Conservation (phyloP, 768 basidiomycete species). For the Auricularia sp. region DNA sequence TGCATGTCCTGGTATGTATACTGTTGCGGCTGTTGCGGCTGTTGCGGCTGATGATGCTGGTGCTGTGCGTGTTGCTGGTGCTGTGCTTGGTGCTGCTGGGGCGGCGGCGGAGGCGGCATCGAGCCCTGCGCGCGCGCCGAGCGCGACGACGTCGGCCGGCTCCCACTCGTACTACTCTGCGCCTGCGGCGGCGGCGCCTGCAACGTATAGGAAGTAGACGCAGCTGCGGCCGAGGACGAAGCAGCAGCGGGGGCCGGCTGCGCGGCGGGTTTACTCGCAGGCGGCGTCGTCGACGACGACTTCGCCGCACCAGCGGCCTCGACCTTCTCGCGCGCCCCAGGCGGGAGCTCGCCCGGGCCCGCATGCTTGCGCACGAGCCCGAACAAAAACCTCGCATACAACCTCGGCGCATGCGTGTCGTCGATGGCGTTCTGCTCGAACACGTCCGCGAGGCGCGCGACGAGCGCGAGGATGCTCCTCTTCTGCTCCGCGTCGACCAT, state of each 20-base stretch:
- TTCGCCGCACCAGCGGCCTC: background rate
- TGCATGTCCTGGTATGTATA: background rate
- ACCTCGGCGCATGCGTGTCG: slow-evolving; percentile 43
- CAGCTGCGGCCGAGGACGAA: background rate
- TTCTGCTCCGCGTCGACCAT: slow-evolving; percentile 30
- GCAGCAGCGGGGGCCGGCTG: no score
- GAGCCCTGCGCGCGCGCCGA: no score
- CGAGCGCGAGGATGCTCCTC: slow-evolving; percentile 32
- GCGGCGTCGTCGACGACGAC: background rate
- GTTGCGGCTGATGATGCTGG: background rate
- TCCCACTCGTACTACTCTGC: no score
- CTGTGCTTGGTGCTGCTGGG: background rate
- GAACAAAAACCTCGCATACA: slow-evolving; percentile 47
- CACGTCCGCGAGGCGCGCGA: slow-evolving; percentile 34
- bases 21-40: background rate
- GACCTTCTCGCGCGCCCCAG: background rate
- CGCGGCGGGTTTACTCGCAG: background rate
- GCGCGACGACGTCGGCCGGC: no score
- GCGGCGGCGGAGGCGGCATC: background rate
- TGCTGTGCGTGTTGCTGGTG: background rate
- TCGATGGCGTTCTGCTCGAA: slow-evolving; percentile 43
- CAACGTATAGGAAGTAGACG: background rate
- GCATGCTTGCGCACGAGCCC: slow-evolving; percentile 34
- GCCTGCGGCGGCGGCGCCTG: background rate
- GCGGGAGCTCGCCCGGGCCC: background rate